A percentile compares a stretch with the other conserved stretches of the same genome.
phyloP scores from a whole-genome alignment of 2,329 filamentous ascomycete species.

The Aspergillus puulaauensis region DNA sequence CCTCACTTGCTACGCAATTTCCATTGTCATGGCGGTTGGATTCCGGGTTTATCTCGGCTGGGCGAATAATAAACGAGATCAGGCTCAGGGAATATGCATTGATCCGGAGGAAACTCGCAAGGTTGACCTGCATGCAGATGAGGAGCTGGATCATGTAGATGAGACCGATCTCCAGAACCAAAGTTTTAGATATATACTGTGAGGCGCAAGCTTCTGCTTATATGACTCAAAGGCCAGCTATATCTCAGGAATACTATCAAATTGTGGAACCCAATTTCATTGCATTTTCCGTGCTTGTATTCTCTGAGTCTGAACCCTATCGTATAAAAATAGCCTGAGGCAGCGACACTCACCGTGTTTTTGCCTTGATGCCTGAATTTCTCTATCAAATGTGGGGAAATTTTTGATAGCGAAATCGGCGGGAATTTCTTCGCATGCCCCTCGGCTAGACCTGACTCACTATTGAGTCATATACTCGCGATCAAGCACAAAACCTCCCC shows the following conservation, averaged over 20 bases:
- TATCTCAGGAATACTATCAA: too few species aligned
- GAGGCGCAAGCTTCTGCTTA: too few species aligned
- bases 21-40: slow-evolving; percentile 12
- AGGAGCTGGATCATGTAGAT: slow-evolving; percentile 16
- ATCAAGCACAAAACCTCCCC: not conserved
- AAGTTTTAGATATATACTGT: slow-evolving; percentile 8
- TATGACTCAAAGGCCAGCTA: too few species aligned
- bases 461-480: slow-evolving; percentile 14
- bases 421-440: slow-evolving; percentile 25
- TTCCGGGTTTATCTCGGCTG: slow-evolving; percentile 16
- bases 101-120: slow-evolving; percentile 14
- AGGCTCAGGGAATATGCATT: slow-evolving; percentile 14
- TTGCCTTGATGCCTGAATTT: slow-evolving; percentile 2
- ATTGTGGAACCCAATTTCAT: too few species aligned
- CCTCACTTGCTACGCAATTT: slow-evolving; percentile 19
- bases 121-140: slow-evolving; percentile 13
- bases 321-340: not conserved
- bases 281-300: too few species aligned
- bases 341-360: not conserved
- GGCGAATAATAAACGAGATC: slow-evolving; percentile 15
- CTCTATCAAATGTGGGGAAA: slow-evolving; percentile 11
- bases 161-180: slow-evolving; percentile 22
- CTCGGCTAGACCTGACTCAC: slow-evolving; percentile 25
- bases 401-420: slow-evolving; percentile 28
- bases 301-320: too few species aligned